Evolutionary conservation across 2,329 filamentous ascomycete genomes (phyloP).

Genomic region (Pezicula radicicola): DNA sequence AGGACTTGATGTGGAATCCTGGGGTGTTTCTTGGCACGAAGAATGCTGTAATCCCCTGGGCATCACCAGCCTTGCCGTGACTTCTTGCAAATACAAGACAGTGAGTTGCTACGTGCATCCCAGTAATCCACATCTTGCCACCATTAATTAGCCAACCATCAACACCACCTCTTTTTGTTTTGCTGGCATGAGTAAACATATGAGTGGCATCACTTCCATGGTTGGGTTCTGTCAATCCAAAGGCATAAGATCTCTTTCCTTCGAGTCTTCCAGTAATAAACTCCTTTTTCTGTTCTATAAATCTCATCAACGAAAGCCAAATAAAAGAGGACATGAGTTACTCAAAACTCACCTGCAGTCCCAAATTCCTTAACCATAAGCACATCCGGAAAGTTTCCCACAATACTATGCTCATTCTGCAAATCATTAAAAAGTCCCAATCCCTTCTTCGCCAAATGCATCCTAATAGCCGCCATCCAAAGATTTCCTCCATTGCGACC

Average conservation of each 20-base stretch:
- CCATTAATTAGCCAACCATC: slow-evolving; percentile 53
- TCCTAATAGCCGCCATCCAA: slow-evolving; percentile 61
- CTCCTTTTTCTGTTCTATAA: slow-evolving; percentile 46
- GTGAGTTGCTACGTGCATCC: slow-evolving; percentile 59
- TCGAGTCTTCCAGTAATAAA: slow-evolving; percentile 50
- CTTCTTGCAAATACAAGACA: slow-evolving; percentile 61
- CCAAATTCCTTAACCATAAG: slow-evolving; percentile 62
- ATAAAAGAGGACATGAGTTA: no score
- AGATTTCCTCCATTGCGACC: slow-evolving; percentile 50
- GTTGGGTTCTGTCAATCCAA: slow-evolving; percentile 59
- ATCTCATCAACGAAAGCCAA: background rate
- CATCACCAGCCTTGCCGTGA: slow-evolving; percentile 46
- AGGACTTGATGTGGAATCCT: slow-evolving; percentile 52
- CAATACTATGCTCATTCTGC: slow-evolving; percentile 60
- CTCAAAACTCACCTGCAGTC: slow-evolving; percentile 22
- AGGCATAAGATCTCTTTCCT: slow-evolving; percentile 54
- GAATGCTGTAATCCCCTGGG: slow-evolving; percentile 58
- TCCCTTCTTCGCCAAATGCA: slow-evolving; percentile 56
- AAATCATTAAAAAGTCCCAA: slow-evolving; percentile 61
- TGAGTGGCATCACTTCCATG: slow-evolving; percentile 63
- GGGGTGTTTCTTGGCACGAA: slow-evolving; percentile 50
- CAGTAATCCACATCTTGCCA: slow-evolving; percentile 64
- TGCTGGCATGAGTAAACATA: slow-evolving; percentile 52
- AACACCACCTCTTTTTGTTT: slow-evolving; percentile 39
- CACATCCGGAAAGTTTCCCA: slow-evolving; percentile 61